phyloP scores from a whole-genome alignment of 352 stramenopile species.

The Globisporangium alternatum region DNA sequence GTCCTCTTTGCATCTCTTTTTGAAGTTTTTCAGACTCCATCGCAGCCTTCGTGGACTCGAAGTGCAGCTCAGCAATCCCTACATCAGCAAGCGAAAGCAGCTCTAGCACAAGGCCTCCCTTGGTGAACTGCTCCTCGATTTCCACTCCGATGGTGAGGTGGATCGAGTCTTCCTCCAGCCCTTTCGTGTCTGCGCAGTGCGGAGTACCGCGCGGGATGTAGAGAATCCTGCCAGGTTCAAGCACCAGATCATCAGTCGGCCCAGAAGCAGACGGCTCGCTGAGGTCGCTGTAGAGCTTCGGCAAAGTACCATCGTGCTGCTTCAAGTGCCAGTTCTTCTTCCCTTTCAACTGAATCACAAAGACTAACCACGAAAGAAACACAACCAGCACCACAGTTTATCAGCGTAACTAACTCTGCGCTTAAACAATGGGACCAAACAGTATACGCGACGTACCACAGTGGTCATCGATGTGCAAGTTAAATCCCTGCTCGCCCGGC shows the following conservation, averaged over 20 bases:
- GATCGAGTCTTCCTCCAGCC: constrained; percentile 24
- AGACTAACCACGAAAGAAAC: constrained; percentile 17
- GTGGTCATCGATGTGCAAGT: constrained; percentile 32
- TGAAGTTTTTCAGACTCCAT: background rate
- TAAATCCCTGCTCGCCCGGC: constrained; percentile 27
- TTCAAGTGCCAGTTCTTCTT: constrained; percentile 27
- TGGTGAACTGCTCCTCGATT: constrained; percentile 23
- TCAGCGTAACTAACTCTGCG: background rate
- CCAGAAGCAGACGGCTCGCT: background rate
- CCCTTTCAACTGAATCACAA: constrained; percentile 31
- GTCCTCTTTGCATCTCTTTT: constrained; percentile 10
- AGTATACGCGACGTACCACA: constrained; percentile 19
- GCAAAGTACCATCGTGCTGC: constrained; percentile 14
- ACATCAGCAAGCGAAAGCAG: background rate
- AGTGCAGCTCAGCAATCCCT: background rate
- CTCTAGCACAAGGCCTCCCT: constrained; percentile 11
- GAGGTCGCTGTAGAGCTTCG: constrained; percentile 25
- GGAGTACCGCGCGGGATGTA: constrained; percentile 33
- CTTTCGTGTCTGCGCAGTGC: constrained; percentile 29
- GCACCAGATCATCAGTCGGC: constrained; percentile 6
- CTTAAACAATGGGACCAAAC: background rate
- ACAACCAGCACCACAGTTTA: background rate
- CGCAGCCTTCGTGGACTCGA: background rate
- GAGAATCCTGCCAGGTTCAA: constrained; percentile 26
- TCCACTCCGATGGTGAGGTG: constrained; percentile 37